Percentiles rank a stretch among this genome's conserved stretches.
These are phyloP conservation scores for Cubamyces lactineus DNA, from an alignment of 768 basidiomycete species.

Conservation along the genomic window DNA sequence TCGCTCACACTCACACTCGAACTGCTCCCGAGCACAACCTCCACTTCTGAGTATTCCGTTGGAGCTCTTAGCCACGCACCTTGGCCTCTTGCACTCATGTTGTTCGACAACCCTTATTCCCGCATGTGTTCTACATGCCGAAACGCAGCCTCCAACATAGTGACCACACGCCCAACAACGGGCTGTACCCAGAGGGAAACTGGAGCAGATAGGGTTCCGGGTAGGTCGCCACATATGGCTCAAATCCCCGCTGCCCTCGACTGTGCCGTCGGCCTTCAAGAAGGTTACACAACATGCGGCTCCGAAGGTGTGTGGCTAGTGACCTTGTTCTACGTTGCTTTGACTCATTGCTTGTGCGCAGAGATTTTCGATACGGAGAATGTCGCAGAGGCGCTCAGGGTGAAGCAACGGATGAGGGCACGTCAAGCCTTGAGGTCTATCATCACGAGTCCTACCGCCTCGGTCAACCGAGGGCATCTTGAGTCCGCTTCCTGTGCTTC, in stretches of 20 bases:
- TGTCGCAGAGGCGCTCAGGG: slow-evolving; percentile 5
- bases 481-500: neutral
- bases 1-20: neutral
- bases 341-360: neutral
- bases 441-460: neutral
- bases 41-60: neutral
- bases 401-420: slow-evolving; percentile 12
- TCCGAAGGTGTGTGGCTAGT: neutral
- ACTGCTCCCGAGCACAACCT: neutral
- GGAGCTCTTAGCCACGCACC: neutral
- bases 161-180: neutral
- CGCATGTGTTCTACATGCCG: neutral
- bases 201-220: neutral
- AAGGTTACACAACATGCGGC: neutral
- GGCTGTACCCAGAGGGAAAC: neutral
- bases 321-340: no score
- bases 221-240: neutral
- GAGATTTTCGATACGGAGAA: slow-evolving; percentile 11
- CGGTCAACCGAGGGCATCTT: neutral
- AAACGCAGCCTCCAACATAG: neutral
- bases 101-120: neutral
- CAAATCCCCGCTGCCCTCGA: neutral
- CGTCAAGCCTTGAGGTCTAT: neutral
- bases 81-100: neutral
- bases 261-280: neutral